Base-by-base conservation (phyloP, 164 flowering plant species). In the Piper longum region DNA sequence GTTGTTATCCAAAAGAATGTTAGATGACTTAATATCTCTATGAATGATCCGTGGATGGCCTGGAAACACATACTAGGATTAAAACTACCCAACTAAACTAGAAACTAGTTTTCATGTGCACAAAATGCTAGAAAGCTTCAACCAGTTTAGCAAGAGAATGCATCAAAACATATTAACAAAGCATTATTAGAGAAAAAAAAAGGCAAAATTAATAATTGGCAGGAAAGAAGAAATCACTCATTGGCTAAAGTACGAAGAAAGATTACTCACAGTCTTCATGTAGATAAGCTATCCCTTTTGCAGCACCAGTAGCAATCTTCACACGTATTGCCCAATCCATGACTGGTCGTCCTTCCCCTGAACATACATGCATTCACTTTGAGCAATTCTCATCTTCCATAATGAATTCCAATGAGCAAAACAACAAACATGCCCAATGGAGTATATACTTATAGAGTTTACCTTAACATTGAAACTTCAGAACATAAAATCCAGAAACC, bases 1-100 rank as follows among this genome's bases (percentile, higher is more conserved):
- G 75, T 83, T 80, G 67, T 75, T 67, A 73, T 88, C 89, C 66
- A 91, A 63, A 63, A 91, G 98, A 73, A 91, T 91, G 74, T 91
- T 91, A 60, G 98, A 82, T 65, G 98, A 85, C 70, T 91, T 91
- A 65, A 91, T 88, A 70, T 91, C 98, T 72, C 98, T 78, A 78
- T 91, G 98, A 62, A 91, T 86, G 62, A 91, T 78, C 52, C 95
- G 83, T 43, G 98, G 98, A 75, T 85, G 91, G 62, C 97, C 97
- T 91, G 78, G 56, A 55, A 66, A 39, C 26, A 42, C 16, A 57
- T 7, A 26, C 8, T 11, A 57, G 9, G 19, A 18, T n/a, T 18
- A 57, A 57, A 57, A 39, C 19, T n/a, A 18, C 40, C 48, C 40
- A 59, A 41, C 44, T 16, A 16, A 9, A 61, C 6, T 17, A 18